Evolutionary conservation across 305 asterid species (phyloP), one percentile per base, ranked within the genome.

Genomic region (Fraxinus velutina): DNA sequence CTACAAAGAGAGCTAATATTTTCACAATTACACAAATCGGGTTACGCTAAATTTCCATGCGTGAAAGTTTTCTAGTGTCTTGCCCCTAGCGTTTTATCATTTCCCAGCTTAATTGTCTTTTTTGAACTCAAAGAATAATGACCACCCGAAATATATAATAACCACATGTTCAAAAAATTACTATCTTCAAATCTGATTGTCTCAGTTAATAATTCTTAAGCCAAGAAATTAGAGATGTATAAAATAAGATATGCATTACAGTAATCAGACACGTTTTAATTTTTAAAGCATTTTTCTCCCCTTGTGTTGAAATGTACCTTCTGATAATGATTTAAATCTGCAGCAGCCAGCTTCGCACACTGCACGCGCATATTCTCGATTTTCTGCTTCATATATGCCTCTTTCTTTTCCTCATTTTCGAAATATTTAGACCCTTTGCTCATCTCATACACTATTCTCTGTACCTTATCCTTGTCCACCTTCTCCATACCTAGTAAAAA

Each of bases 381-480:
- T 91, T 91, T 95, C 83, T 88, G 93, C 90, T 92, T 93, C 90
- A 89, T 88, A 84, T 83, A 84, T 80, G 92, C 97, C 84, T 95
- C 97, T 86, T 93, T 93, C 82, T 80, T 88, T 81, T 91, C 97
- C 92, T 93, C 97, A 70, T 93, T 94, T 83, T 91, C 95, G 78
- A 93, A 95, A 86, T 92, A 95, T 86, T 92, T 95, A 30, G 98
- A 92, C 3, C 99, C 99, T 87, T 93, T 95, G 86, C 99, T 95
- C 97, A 95, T 93, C 89, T 95, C 98, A 81, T 95, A 95, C 78
- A 95, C 97, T 80, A 91, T 82, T 77, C 94, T 92, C 90, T 95
- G 98, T 87, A 95, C 99, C 84, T 90, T 95, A 66, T 95, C 98
- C 97, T 92, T 92, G 88, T 95, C 98, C 88, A 95, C 99, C 73